Base-by-base conservation (phyloP, 2,329 filamentous ascomycete genomes). In the Rutstroemia sp. region DNA sequence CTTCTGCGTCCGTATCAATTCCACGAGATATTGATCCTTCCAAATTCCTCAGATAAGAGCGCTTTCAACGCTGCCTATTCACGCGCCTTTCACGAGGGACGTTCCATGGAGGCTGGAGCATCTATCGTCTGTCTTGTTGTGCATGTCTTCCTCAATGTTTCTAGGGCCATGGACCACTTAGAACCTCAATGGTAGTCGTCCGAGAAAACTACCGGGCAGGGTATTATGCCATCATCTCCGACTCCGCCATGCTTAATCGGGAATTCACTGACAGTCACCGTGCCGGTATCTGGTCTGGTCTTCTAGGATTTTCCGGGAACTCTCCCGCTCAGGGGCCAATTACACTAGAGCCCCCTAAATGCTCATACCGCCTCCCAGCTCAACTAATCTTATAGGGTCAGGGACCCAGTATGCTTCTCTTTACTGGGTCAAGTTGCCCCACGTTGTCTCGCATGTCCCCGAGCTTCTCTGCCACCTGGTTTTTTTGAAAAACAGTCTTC, bases 241-340 rank as follows among this genome's bases (percentile, higher is more conserved):
- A 10, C 37, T 23, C 25, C 14, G 37, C 52, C 30, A 34, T 34
- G 9, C 30, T 34, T 34, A 34, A 34, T 34, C 30, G 10, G 30
- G 30, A 34, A 34, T 34, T 10, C 10, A 34, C 12, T 44, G 18
- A n/a, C 18, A 19, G 42, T 54, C 45, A 54, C 52, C 30, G 27
- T 34, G 27, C 39, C 34, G 9, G 23, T 37, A n/a, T 27, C 19
- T 42, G 23, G 37, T 45, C 14, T 47, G 25, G 30, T 30, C 30
- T 19, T 19, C n/a, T 23, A 54, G 48, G 58, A 51, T 52, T 51
- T 46, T 52, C 50, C 57, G 50, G 53, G 41, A 49, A n/a, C 42
- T 57, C 50, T 59, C 46, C 59, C 59, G 56, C 46, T 56, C 46
- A 54, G 52, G 52, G 48, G 38, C 42, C 47, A 37, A 19, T 14